Evolutionary conservation across 1,139 yeast genomes (phyloP), one percentile per base, ranked within the genome.

Genomic region (Debaryomycetaceae sp.): DNA sequence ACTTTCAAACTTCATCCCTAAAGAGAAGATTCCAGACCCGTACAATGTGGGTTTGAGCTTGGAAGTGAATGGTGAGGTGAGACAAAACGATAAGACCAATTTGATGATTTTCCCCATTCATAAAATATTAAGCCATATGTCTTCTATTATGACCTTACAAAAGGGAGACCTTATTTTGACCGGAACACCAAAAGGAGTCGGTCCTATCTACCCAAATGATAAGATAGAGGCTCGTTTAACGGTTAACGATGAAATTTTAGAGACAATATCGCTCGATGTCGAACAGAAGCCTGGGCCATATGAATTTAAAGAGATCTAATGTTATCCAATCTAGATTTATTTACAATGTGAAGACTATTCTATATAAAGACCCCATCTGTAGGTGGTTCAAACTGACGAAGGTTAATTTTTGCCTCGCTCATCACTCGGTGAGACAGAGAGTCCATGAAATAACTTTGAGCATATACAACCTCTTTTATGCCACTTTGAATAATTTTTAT

Each of bases 111-210:
- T 87, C 75, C 85, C 91, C 36, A 81, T 92, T 53, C 94, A 91
- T 52, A 75, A 78, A 50, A 83, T 94, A 46, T 70, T 92, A 48
- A 76, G 86, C 42, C 80, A 86, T 42, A 85, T 91, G 81, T 86
- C 96, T 7, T 67, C 83, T 14, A 82, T 88, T 51, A 91, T 92
- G 94, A 87, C 97, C 3, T 70, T 92, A 43, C 81, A 89, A 53
- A 83, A 88, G 44, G 97, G 97, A 17, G 98, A 92, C 58, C 75
- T 92, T 51, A 83, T 92, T 43, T 72, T 91, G 44, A 92, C 98
- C 0, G 98, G 98, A 11, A 92, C 98, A 1, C 98, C 98, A 34
- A 88, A 91, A 63, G 99, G 99, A n/a, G 99, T 92, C 8, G 97
- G 98, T 9, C 70, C 75, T 30, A 67, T 91, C 36, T 64, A 60